Base-by-base conservation (phyloP, 257 asterid genomes). In the Solanum medicagineum region DNA sequence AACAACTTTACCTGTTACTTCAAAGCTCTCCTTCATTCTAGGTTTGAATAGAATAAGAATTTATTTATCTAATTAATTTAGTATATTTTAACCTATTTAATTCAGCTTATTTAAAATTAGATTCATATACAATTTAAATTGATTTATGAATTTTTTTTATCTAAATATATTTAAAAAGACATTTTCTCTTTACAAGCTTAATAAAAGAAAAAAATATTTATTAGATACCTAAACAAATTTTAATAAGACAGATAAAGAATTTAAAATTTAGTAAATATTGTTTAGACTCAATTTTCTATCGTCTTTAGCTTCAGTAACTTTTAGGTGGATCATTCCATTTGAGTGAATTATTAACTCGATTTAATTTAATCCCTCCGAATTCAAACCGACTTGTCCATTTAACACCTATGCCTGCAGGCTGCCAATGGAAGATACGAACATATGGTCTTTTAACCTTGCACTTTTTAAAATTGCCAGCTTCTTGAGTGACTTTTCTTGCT, bases 211-310 rank as follows among this genome's bases (percentile, higher is more conserved):
- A 53, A 11, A 51, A 53, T 1, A 13, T 3, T 53, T 0, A 14
- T 62, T 5, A 24, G 17, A 63, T 63, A 6, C 9, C 0, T 26
- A 26, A 65, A 65, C 1, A 29, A 26, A 65, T 26, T 65, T 6
- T 15, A 26, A 59, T 1, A 13, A 65, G 24, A 65, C 0, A 19
- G 7, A 29, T 29, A 29, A 29, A 56, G 1, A 16, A 16, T 17
- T 3, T 17, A 56, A 17, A 56, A 56, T 3, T 7, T 56, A 19
- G 4, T 17, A 56, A 53, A 5, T 5, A 53, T 53, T 53, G 7
- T 14, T 56, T 17, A 6, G 10, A 17, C 1, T 2, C 0, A 0
- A 13, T 0, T 0, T 13, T 26, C 29, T 6, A 65, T 0, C 1
- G 0, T 17, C 10, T 0, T 13, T 2, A 6, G 0, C 11, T 2